Evolutionary conservation across 305 asterid genomes (phyloP).

Genomic region (Fraxinus ornus): DNA sequence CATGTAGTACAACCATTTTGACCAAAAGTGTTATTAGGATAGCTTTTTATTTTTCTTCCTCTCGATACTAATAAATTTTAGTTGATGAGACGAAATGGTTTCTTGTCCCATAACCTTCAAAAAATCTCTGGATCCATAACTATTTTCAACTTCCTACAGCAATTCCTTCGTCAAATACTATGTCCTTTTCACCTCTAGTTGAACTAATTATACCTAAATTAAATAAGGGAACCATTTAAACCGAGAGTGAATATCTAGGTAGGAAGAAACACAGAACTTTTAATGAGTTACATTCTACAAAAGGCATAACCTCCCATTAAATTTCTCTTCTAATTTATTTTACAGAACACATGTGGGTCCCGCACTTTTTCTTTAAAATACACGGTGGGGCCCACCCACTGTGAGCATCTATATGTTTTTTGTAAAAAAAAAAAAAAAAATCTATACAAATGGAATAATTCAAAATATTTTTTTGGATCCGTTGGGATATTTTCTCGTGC

Average conservation of each 20-base stretch:
- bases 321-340: background rate
- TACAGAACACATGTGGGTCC: no score
- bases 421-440: no score
- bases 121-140: background rate
- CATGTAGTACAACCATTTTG: background rate
- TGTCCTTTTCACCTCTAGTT: background rate
- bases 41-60: background rate
- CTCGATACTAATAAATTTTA: background rate
- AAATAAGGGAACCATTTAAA: background rate
- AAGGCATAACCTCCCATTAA: background rate
- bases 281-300: background rate
- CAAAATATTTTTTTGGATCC: background rate
- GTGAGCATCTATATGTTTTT: no score
- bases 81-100: background rate
- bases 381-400: no score
- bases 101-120: background rate
- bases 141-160: background rate
- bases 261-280: background rate
- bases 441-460: no score
- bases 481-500: background rate
- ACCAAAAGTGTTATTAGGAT: background rate
- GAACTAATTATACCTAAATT: background rate
- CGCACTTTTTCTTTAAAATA: no score
- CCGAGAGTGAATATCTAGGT: background rate
- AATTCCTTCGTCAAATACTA: background rate